Conservation (phyloP, 495 filamentous ascomycete genomes). For the Xylaria nigripes region DNA sequence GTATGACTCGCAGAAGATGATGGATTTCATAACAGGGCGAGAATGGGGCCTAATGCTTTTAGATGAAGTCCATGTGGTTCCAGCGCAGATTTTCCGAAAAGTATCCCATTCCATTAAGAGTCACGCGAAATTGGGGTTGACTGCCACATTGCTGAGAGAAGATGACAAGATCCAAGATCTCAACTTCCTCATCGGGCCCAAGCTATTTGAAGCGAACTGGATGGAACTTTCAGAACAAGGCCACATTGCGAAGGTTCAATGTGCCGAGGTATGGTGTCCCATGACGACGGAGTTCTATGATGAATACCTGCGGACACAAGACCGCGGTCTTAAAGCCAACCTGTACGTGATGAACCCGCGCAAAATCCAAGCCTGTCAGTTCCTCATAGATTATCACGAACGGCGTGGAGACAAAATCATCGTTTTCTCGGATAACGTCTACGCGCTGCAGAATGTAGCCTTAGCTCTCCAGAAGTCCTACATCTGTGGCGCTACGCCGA, state of each 20-base stretch:
- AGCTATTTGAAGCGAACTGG: slow-evolving; percentile 98
- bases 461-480: slow-evolving; percentile 77
- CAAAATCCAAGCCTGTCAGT: slow-evolving; percentile 95
- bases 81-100: slow-evolving; percentile 88
- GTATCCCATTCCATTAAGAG: slow-evolving; percentile 87
- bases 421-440: slow-evolving; percentile 98
- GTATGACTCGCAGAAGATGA: slow-evolving; percentile 92
- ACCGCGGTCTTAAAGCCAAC: slow-evolving; percentile 54
- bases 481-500: slow-evolving; percentile 86
- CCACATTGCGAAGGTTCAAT: slow-evolving; percentile 95
- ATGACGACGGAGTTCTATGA: slow-evolving; percentile 98
- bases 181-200: slow-evolving; percentile 96
- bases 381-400: slow-evolving; percentile 96
- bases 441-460: slow-evolving; percentile 80
- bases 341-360: slow-evolving; percentile 96
- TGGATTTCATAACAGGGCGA: slow-evolving; percentile 84
- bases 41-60: slow-evolving; percentile 99
- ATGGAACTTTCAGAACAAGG: slow-evolving; percentile 96
- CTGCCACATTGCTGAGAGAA: slow-evolving; percentile 87
- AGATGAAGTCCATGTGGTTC: slow-evolving; percentile 97
- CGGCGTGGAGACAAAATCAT: slow-evolving; percentile 95
- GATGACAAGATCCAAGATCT: slow-evolving; percentile 97
- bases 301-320: slow-evolving; percentile 62
- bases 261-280: slow-evolving; percentile 97
- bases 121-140: slow-evolving; percentile 94